Conservation (phyloP, 441 rosid genomes). For the Lepidium campestre region DNA sequence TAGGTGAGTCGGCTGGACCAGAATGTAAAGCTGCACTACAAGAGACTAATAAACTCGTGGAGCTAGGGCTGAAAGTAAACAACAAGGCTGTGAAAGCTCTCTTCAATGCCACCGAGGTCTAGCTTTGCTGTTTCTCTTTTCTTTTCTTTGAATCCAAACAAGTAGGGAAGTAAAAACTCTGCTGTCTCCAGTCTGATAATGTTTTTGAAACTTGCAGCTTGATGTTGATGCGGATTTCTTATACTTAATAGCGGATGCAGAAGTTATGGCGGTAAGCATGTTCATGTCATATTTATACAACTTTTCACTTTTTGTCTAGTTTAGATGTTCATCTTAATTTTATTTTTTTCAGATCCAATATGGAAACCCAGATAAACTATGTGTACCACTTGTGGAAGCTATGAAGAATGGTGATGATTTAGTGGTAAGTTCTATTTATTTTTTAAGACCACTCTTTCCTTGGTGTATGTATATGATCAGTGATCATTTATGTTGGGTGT, state of each 20-base stretch:
- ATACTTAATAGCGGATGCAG: conserved; percentile 87
- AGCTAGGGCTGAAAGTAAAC: conserved; percentile 51
- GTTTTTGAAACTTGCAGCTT: conserved; percentile 52
- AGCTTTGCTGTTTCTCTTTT: conserved; percentile 9
- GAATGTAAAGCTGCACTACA: conserved; percentile 83
- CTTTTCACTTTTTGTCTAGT: not conserved
- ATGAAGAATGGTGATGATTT: conserved; percentile 69
- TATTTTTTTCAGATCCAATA: conserved; percentile 68
- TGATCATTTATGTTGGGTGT: not conserved
- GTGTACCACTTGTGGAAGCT: conserved; percentile 76
- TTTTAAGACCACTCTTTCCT: not conserved
- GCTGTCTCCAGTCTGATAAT: not conserved
- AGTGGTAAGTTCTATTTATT: conserved; percentile 45
- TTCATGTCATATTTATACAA: not conserved
- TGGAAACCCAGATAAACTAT: conserved; percentile 77
- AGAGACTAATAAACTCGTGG: conserved; percentile 66
- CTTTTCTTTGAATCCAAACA: not conserved
- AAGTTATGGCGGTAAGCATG: conserved; percentile 54
- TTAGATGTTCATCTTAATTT: not conserved
- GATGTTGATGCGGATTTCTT: conserved; percentile 82
- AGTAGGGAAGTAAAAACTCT: not conserved
- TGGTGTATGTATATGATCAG: not conserved
- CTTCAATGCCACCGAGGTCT: conserved; percentile 77
- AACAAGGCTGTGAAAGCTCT: conserved; percentile 54
- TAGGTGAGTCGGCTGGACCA: conserved; percentile 82